Evolutionary conservation across 2,329 filamentous ascomycete species (phyloP).

Genomic region (Allantophomopsis lycopodina): DNA sequence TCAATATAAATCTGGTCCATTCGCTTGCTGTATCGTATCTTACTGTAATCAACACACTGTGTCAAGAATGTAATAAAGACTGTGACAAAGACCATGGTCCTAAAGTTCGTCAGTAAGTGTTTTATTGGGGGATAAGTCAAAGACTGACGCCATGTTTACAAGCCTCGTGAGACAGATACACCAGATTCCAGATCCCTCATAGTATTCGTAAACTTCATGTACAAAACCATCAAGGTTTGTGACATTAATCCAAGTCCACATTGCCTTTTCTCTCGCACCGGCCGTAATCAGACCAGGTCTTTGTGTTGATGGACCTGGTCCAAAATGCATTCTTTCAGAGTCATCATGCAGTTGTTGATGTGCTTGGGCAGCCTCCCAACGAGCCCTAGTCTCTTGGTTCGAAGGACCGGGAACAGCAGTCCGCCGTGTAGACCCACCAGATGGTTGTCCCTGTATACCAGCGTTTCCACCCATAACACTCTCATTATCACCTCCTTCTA

Average conservation of each 20-base stretch:
- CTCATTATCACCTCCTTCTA: slow-evolving; percentile 31
- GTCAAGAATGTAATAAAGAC: slow-evolving; percentile 54
- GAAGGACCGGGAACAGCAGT: slow-evolving; percentile 26
- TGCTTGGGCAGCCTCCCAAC: slow-evolving; percentile 39
- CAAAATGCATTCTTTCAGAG: slow-evolving; percentile 9
- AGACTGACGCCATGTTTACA: slow-evolving; percentile 40
- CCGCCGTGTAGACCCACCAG: slow-evolving; percentile 10
- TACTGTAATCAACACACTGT: slow-evolving; percentile 54
- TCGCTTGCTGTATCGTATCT: slow-evolving; percentile 38
- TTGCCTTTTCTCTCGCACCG: slow-evolving; percentile 50
- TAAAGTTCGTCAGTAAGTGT: slow-evolving; percentile 14
- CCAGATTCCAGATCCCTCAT: slow-evolving; percentile 51
- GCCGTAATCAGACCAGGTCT: slow-evolving; percentile 30
- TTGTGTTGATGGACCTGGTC: slow-evolving; percentile 31
- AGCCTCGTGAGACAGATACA: slow-evolving; percentile 46
- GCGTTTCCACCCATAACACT: slow-evolving; percentile 7
- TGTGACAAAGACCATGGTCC: slow-evolving; percentile 52
- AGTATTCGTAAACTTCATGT: slow-evolving; percentile 56
- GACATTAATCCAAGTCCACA: slow-evolving; percentile 64
- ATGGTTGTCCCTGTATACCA: slow-evolving; percentile 8
- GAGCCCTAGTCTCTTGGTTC: slow-evolving; percentile 28
- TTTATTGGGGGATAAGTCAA: neutral
- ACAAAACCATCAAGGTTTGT: slow-evolving; percentile 58
- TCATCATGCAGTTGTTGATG: slow-evolving; percentile 33
- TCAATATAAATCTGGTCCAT: slow-evolving; percentile 37